Conservation (phyloP, 305 asterid species). For the Fraxinus velutina region DNA sequence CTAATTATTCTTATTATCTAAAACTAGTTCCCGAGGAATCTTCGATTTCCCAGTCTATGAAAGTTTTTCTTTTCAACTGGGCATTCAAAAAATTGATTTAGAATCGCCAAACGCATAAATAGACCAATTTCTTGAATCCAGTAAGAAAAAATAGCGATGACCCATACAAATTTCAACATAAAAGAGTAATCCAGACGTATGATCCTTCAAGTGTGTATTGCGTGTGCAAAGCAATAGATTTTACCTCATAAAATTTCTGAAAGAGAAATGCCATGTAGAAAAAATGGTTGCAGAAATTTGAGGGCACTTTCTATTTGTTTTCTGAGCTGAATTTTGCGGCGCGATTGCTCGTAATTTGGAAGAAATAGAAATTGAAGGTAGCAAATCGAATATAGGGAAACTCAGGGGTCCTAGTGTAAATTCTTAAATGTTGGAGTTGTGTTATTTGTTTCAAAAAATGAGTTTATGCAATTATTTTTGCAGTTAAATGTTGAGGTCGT, state of each 20-base stretch:
- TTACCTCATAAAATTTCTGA: constrained; percentile 75
- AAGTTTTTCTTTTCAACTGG: neutral
- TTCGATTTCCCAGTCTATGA: neutral
- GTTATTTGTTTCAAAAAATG: neutral
- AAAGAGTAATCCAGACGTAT: neutral
- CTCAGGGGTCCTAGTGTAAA: constrained; percentile 13
- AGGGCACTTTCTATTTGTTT: neutral
- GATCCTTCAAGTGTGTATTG: neutral
- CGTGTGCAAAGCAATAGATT: neutral
- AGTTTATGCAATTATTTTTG: neutral
- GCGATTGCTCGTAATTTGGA: neutral
- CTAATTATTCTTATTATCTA: neutral
- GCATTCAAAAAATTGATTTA: neutral
- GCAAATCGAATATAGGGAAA: constrained; percentile 14
- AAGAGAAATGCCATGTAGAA: constrained; percentile 64
- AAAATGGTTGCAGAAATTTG: constrained; percentile 25
- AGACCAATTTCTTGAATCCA: constrained; percentile 12
- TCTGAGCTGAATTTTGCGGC: constrained; percentile 15
- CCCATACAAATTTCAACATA: neutral
- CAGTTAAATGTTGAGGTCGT: too few relatives aligned
- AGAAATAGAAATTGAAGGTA: neutral
- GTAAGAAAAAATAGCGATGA: neutral
- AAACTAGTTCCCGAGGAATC: neutral
- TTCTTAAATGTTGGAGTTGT: neutral
- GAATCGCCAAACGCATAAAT: constrained; percentile 4